Evolutionary conservation across 768 basidiomycete genomes (phyloP).

Genomic region (Flagelloscypha sp.): DNA sequence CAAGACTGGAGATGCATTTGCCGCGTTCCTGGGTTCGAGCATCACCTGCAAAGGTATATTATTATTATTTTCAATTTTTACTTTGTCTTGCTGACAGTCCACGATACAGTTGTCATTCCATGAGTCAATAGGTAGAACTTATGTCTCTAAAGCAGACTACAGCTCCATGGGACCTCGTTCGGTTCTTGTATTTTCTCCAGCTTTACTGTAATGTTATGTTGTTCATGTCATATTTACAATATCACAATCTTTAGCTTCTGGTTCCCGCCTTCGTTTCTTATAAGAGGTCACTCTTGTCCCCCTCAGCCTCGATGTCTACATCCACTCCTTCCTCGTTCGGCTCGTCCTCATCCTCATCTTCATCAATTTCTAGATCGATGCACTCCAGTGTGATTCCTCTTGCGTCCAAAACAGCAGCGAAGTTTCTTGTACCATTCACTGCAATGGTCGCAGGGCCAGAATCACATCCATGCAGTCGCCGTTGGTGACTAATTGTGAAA

Average conservation of each 20-base stretch:
- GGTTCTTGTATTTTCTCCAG: conserved; percentile 71
- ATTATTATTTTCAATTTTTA: not conserved
- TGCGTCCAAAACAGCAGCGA: conserved; percentile 66
- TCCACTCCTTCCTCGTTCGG: conserved; percentile 20
- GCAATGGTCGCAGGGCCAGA: too few species aligned
- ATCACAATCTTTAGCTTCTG: too few species aligned
- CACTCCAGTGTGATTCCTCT: conserved; percentile 60
- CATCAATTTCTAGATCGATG: conserved; percentile 69
- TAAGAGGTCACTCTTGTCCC: too few species aligned
- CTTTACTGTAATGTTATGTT: conserved; percentile 45
- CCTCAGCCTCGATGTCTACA: too few species aligned
- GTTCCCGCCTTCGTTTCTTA: too few species aligned
- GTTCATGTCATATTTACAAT: too few species aligned
- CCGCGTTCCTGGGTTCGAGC: conserved; percentile 73
- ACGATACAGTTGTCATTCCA: conserved; percentile 60
- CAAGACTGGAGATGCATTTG: conserved; percentile 74
- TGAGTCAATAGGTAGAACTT: conserved; percentile 58
- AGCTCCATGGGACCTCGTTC: conserved; percentile 61
- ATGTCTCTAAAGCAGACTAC: conserved; percentile 76
- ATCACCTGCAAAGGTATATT: conserved; percentile 79
- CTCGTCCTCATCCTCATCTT: conserved; percentile 31
- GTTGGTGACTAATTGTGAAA: too few species aligned
- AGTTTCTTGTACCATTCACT: conserved; percentile 67
- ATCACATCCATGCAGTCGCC: too few species aligned
- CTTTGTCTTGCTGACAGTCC: conserved; percentile 3